Base-by-base conservation (phyloP, 164 flowering plant species). In the Warburgia ugandensis region DNA sequence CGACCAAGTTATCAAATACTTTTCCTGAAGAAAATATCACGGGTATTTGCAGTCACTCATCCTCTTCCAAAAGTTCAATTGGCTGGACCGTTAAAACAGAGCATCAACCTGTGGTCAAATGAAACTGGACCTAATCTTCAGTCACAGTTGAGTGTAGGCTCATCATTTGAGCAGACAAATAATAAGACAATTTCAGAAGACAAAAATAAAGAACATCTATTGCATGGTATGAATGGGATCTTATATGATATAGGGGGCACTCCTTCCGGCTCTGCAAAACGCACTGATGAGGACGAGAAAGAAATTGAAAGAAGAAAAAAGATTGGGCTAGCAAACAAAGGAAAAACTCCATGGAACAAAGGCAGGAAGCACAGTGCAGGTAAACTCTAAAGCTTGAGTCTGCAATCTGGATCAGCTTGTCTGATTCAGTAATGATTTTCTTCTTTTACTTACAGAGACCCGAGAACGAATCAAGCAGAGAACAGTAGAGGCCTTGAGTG, bases 331-430 rank as follows among this genome's bases (percentile, higher is more conserved):
- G 95, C 83, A 16, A 84, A 86, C 71, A 84, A 77, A 71, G 95
- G 95, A 50, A 82, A 58, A 63, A 62, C 65, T 6, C 94, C 97
- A 28, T 82, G 95, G 94, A 90, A 86, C 68, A 82, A 80, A 65
- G 95, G 95, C 62, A 64, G 38, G 56, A 77, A 68, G 60, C 97
- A 90, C 42, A 77, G 68, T 65, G 74, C 69, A 40, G 97, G 97
- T 86, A 68, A n/a, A 21, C 3, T 27, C 7, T 36, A 6, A 11
- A 17, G 9, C 26, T 29, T 14, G 20, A 9, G 29, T 29, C 9
- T 40, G 5, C 5, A 12, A 5, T 33, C 33, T 26, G 29, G 16
- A 33, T 35, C 22, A 25, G 17, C 52, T 11, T 23, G 12, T 48
- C 29, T 54, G 23, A n/a, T 50, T 40, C 2, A 19, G 13, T 48